Percentiles rank a stretch among this genome's conserved stretches.
phyloP scores from a whole-genome alignment of 371 early-diverging fungal genomes.

The Syncephalastrum contaminatum region DNA sequence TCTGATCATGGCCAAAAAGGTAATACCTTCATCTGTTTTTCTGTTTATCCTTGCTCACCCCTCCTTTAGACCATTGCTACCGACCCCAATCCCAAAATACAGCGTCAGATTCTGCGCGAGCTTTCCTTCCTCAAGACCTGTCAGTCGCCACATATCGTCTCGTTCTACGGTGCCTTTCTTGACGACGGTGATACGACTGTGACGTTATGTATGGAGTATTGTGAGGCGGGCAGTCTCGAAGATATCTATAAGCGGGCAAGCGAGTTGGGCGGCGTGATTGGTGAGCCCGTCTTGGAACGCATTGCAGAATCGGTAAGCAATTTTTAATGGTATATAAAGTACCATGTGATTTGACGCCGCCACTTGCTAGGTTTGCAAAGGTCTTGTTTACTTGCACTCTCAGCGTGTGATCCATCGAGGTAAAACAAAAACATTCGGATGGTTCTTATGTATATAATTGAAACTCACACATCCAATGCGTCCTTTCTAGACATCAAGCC shows the following conservation, averaged over 20 bases:
- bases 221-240: conserved; percentile 83
- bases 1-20: conserved; percentile 95
- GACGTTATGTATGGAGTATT: conserved; percentile 94
- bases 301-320: conserved; percentile 68
- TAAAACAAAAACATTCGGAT: conserved; percentile 11
- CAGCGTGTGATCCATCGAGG: conserved; percentile 86
- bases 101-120: conserved; percentile 86
- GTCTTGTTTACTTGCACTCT: conserved; percentile 74
- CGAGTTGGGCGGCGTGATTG: conserved; percentile 62
- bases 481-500: conserved; percentile 80
- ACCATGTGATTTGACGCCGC: not conserved
- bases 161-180: conserved; percentile 90
- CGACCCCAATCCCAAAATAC: conserved; percentile 69
- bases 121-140: conserved; percentile 85
- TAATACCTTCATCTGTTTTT: conserved; percentile 17
- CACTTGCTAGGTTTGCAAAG: conserved; percentile 60
- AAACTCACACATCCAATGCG: not conserved
- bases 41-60: not conserved
- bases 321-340: not conserved
- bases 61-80: conserved; percentile 53
- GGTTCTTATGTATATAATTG: not conserved
- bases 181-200: conserved; percentile 83
- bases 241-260: conserved; percentile 72
- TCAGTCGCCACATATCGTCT: conserved; percentile 88
- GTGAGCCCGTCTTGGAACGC: conserved; percentile 79